Evolutionary conservation across 2,329 filamentous ascomycete species (phyloP).

Genomic region (Hymenoscyphus scutula): DNA sequence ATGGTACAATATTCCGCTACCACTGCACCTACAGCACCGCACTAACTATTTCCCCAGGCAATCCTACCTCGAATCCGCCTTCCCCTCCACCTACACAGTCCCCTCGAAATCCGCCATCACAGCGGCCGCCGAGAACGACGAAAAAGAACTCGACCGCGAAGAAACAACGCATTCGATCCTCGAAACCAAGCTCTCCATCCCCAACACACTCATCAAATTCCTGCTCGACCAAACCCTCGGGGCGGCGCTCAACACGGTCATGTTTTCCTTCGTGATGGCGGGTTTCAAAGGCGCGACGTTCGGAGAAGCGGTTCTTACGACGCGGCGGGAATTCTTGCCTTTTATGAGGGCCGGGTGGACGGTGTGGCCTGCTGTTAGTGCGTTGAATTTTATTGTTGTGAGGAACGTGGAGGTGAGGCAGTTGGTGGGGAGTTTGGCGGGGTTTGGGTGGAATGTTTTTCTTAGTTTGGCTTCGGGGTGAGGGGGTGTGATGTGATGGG

Average conservation of each 20-base stretch:
- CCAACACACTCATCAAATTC: constrained; percentile 67
- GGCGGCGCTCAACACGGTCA: constrained; percentile 61
- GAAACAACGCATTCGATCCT: constrained; percentile 45
- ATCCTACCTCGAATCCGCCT: constrained; percentile 69
- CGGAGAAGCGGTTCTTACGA: constrained; percentile 43
- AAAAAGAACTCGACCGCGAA: constrained; percentile 42
- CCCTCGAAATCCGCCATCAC: constrained; percentile 42
- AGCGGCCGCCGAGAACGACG: constrained; percentile 41
- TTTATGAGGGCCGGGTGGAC: constrained; percentile 68
- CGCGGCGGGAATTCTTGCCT: constrained; percentile 57
- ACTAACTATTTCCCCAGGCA: constrained; percentile 51
- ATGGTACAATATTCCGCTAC: constrained; percentile 55
- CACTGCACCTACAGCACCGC: constrained; percentile 7
- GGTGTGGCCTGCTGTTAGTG: constrained; percentile 69
- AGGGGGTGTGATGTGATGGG: too few relatives aligned
- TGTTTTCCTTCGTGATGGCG: constrained; percentile 58
- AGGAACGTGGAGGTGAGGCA: constrained; percentile 70
- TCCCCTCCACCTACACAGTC: constrained; percentile 59
- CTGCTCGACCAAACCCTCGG: constrained; percentile 67
- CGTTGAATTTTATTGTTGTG: constrained; percentile 66
- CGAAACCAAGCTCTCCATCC: constrained; percentile 54
- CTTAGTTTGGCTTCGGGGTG: constrained; percentile 60
- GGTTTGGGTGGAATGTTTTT: constrained; percentile 73
- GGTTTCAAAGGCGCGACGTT: constrained; percentile 42
- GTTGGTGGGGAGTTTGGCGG: constrained; percentile 68